These are phyloP conservation scores for Sugiyamaella paludigena DNA, from an alignment of 1,139 yeast species.

Conservation along the genomic window DNA sequence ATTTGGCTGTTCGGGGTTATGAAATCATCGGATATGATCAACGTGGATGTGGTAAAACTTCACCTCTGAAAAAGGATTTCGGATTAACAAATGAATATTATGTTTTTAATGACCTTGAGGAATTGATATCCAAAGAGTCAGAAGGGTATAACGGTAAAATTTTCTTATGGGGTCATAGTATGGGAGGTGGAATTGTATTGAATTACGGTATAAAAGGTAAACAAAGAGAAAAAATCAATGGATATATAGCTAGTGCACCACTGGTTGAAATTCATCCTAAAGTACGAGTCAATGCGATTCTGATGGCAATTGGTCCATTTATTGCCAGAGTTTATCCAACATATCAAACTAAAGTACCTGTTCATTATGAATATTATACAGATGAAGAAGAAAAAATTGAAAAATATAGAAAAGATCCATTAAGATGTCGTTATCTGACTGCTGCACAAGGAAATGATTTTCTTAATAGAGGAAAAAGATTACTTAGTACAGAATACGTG, in stretches of 20 bases:
- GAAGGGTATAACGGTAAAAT: constrained; percentile 45
- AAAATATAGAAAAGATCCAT: constrained; percentile 29
- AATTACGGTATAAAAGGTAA: constrained; percentile 73
- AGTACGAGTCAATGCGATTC: constrained; percentile 53
- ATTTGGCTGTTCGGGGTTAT: constrained; percentile 58
- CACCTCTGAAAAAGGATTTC: constrained; percentile 45
- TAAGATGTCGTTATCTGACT: constrained; percentile 45
- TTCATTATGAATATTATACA: constrained; percentile 56
- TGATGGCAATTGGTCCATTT: constrained; percentile 48
- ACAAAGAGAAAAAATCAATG: constrained; percentile 51
- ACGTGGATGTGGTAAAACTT: constrained; percentile 83
- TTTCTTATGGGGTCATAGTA: constrained; percentile 79
- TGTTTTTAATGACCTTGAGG: constrained; percentile 68
- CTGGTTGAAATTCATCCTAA: constrained; percentile 54
- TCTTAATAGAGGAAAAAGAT: constrained; percentile 57
- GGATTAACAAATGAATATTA: constrained; percentile 68
- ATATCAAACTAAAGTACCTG: constrained; percentile 53
- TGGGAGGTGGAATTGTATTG: constrained; percentile 88
- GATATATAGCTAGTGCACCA: constrained; percentile 66
- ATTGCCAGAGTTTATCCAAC: constrained; percentile 54
- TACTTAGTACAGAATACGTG: constrained; percentile 46
- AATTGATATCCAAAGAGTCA: constrained; percentile 44
- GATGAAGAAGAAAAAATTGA: constrained; percentile 42
- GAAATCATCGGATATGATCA: constrained; percentile 80
- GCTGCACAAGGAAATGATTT: constrained; percentile 61